Conservation (phyloP, 2,329 filamentous ascomycete genomes). For the Pseudogymnoascus sp. region DNA sequence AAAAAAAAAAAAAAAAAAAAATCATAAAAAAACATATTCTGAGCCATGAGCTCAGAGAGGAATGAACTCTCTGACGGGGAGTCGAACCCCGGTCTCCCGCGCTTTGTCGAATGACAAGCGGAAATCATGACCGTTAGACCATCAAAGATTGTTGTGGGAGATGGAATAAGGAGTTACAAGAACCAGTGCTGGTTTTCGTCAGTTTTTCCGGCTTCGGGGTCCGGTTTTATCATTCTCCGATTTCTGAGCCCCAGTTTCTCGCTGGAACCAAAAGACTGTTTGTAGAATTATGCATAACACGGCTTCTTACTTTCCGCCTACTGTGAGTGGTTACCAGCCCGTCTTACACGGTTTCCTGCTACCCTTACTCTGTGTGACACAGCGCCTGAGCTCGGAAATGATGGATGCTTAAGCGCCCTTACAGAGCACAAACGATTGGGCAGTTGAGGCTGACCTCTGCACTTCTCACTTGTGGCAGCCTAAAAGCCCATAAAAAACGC, state of each 20-base stretch:
- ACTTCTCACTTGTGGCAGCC: no score
- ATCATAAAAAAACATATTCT: not conserved
- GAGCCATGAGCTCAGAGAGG: slow-evolving; percentile 8
- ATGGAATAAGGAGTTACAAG: not conserved
- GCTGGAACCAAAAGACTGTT: not conserved
- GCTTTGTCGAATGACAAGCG: slow-evolving; percentile 20
- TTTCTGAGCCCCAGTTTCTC: not conserved
- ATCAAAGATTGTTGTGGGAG: slow-evolving; percentile 14
- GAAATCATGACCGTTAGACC: slow-evolving; percentile 27
- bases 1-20: not conserved
- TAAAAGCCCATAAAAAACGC: no score
- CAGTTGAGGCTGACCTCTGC: no score
- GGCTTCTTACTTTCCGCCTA: not conserved
- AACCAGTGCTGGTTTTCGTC: not conserved
- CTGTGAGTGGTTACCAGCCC: not conserved
- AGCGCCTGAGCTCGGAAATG: not conserved
- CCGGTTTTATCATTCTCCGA: not conserved
- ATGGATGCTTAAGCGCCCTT: no score
- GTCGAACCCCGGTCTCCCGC: slow-evolving; percentile 25
- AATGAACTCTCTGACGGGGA: slow-evolving; percentile 22
- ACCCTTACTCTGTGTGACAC: not conserved
- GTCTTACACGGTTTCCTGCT: not conserved
- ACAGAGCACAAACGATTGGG: no score
- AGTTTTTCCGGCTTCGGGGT: not conserved
- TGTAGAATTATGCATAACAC: not conserved